Base-by-base conservation (phyloP, 2,329 filamentous ascomycete species). In the Xenoacremonium recifei region DNA sequence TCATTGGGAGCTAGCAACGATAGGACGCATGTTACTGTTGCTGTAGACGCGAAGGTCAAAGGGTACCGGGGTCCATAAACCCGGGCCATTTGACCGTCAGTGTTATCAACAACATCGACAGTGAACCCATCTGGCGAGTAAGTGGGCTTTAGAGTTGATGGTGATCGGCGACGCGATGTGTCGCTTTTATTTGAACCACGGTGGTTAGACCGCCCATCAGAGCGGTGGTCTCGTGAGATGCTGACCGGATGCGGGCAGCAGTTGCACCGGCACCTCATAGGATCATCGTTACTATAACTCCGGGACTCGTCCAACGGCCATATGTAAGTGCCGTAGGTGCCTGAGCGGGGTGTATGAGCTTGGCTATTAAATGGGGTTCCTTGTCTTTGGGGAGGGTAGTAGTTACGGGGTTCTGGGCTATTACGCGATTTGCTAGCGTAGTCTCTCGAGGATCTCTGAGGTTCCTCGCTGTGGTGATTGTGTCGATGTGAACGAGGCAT, bases 1-100 rank as follows among this genome's bases (percentile, higher is more conserved):
- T 37, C 35, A 34, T 61, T 55, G 17, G 55, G 53, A 12, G 48
- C 54, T 18, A 63, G 50, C 39, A 55, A 50, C 12, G 40, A 39
- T 21, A 51, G 37, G 35, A 62, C 40, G 35, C 47, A 51, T 6
- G 39, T 33, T 27, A 45, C 40, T n/a, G 44, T 49, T 11, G 51
- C 40, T 6, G 15, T 33, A n/a, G 41, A 29, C 5, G 45, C 29
- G 6, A 62, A 39, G 13, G 51, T 46, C 21, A 63, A 46, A 35
- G 38, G 34, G 32, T 54, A 60, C 3, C 35, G 25, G 4, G 23
- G 30, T 15, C 55, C 53, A 27, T 59, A 34, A 18, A 44, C 44
- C n/a, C 17, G 32, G n/a, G 42, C 39, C 16, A 51, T 30, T 2
- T 35, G 10, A 6, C 57, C 39, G 21, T 29, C 32, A 1, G 53